Base-by-base conservation (phyloP, 768 basidiomycete species). In the Pleurotus eryngii region DNA sequence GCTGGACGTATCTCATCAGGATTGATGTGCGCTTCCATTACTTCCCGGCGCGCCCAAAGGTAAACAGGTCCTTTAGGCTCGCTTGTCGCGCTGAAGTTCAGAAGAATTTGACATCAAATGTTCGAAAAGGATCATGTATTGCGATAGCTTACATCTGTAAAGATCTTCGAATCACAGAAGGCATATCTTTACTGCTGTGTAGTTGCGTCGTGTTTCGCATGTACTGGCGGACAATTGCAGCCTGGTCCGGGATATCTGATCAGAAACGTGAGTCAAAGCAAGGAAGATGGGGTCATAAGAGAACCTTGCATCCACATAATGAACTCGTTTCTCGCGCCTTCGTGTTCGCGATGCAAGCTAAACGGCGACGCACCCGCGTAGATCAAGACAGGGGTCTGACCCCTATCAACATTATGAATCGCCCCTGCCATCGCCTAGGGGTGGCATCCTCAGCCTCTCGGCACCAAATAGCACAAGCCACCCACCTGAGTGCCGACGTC, bases 11-110 rank as follows among this genome's bases (percentile, higher is more conserved):
- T 59, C 1, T 68, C 57, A 4, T 68, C 60, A 3, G 70, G 59
- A 18, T 81, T 74, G 0, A 88, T 67, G 63, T 86, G 82, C 65
- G 87, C 78, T 62, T 90, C 87, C 75, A 84, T 83, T 0, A 79
- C 76, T 64, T 90, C 89, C n/a, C 89, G 77, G 14, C 85, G 76
- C 11, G 80, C 86, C 84, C 86, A 89, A 6, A 89, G 73, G 65
- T 90, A 89, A 1, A 87, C 86, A 0, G 89, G 89, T 0, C 89
- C 87, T 64, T 81, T 84, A 0, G 89, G 89, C 26, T 83, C 80
- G 53, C 85, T 87, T n/a, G 70, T 81, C 4, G 88, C 86, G 60
- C 86, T 89, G 45, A 35, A 9, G 30, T 18, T 24, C 55, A 60
- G 8, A 60, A 43, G 39, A 20, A 26, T 15, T 12, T 17, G 35